Evolutionary conservation across 371 early-diverging fungal species (phyloP).

Genomic region (Zychaea mexicana): DNA sequence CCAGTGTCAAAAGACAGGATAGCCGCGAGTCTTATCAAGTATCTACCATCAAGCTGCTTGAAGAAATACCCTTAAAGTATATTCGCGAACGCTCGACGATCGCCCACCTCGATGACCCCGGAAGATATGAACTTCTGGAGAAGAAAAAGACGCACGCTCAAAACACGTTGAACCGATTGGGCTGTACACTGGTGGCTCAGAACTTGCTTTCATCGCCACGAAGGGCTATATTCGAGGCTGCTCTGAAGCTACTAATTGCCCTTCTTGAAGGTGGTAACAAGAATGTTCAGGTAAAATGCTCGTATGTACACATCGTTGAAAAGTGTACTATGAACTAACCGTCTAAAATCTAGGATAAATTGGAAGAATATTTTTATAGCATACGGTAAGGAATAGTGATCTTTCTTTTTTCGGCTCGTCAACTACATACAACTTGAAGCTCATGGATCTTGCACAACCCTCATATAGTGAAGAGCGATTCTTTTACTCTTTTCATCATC

Average conservation of each 20-base stretch:
- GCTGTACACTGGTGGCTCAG: constrained; percentile 58
- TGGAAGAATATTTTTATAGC: constrained; percentile 50
- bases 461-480: constrained; percentile 56
- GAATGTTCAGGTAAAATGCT: constrained; percentile 36
- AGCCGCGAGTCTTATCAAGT: constrained; percentile 32
- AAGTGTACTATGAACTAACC: neutral
- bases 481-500: constrained; percentile 57
- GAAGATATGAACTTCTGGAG: constrained; percentile 32
- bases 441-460: no score
- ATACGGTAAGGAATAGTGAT: constrained; percentile 21
- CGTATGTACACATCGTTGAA: neutral
- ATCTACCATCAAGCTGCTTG: constrained; percentile 30
- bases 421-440: no score
- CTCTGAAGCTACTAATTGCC: constrained; percentile 46
- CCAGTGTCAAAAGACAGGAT: constrained; percentile 15
- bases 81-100: constrained; percentile 20
- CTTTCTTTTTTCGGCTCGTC: no score
- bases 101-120: constrained; percentile 20
- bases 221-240: constrained; percentile 37
- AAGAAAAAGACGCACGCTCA: constrained; percentile 37
- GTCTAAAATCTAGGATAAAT: constrained; percentile 17
- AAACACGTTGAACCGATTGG: constrained; percentile 48
- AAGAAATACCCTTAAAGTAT: constrained; percentile 29
- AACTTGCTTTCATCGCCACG: constrained; percentile 49
- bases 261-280: constrained; percentile 62